Conservation (phyloP, 2,329 filamentous ascomycete genomes). For the Ramularia endophylla region DNA sequence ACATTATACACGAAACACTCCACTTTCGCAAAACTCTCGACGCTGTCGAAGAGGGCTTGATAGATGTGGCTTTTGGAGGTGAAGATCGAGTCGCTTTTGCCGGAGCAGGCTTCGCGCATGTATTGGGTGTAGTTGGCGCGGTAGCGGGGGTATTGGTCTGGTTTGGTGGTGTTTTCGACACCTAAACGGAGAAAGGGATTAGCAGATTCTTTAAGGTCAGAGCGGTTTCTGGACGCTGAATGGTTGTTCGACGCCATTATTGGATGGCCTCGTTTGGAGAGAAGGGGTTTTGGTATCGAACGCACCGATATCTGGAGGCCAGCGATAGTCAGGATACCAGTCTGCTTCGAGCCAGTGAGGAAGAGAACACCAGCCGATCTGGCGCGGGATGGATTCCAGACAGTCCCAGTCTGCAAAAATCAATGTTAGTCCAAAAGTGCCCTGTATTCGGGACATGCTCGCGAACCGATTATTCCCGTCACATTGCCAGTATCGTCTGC, state of each 20-base stretch:
- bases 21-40: constrained; percentile 12
- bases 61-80: constrained; percentile 18
- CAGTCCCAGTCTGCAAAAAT: constrained; percentile 15
- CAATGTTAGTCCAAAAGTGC: too few relatives aligned
- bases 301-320: constrained; percentile 8
- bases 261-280: too few relatives aligned
- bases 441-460: too few relatives aligned
- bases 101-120: constrained; percentile 11
- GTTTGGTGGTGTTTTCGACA: constrained; percentile 4
- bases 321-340: constrained; percentile 12
- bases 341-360: constrained; percentile 14
- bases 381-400: constrained; percentile 13
- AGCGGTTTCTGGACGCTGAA: too few relatives aligned
- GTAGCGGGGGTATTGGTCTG: constrained; percentile 12
- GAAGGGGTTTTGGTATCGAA: too few relatives aligned
- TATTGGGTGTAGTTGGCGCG: constrained; percentile 12
- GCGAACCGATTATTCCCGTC: constrained; percentile 9
- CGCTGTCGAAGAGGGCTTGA: constrained; percentile 7
- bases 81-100: constrained; percentile 8
- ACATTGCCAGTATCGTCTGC: constrained; percentile 9
- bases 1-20: constrained; percentile 14
- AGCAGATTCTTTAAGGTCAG: too few relatives aligned
- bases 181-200: too few relatives aligned
- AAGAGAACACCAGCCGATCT: constrained; percentile 13
- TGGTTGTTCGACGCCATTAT: too few relatives aligned